Percentiles rank a stretch among this genome's conserved stretches.
phyloP scores from a whole-genome alignment of 2,329 filamentous ascomycete genomes.

The Lasiodiplodia citricola region DNA sequence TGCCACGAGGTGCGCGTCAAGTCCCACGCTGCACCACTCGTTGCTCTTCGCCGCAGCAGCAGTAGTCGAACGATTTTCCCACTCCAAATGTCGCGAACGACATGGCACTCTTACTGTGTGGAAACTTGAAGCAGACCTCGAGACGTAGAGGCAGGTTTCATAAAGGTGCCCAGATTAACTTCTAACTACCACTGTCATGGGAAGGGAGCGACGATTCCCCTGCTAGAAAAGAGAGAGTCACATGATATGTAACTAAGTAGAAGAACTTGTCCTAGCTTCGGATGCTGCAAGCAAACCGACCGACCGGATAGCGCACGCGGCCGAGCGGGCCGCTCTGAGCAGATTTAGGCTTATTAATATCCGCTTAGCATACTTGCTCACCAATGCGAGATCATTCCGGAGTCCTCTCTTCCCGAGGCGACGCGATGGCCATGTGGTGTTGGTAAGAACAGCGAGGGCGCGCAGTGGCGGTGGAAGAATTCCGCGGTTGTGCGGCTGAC shows the following conservation, averaged over 20 bases:
- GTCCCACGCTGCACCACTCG: too few relatives aligned
- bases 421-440: neutral
- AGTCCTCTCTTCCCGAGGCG: neutral
- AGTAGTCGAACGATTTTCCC: too few relatives aligned
- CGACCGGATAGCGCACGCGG: neutral
- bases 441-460: too few relatives aligned
- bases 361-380: neutral
- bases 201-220: neutral
- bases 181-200: too few relatives aligned
- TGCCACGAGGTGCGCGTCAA: too few relatives aligned
- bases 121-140: too few relatives aligned
- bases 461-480: neutral
- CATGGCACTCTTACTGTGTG: too few relatives aligned
- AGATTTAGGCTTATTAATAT: neutral
- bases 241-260: neutral
- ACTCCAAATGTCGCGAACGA: too few relatives aligned
- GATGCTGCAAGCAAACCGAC: neutral
- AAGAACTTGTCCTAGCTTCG: neutral
- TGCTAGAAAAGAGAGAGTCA: neutral
- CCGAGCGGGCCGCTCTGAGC: neutral
- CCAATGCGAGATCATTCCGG: neutral
- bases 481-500: constrained; percentile 18
- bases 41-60: too few relatives aligned
- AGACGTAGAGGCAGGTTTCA: too few relatives aligned
- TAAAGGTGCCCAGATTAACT: too few relatives aligned